Base-by-base conservation (phyloP, 1,284 basidiomycete genomes). In the Cystobasidium sp. region DNA sequence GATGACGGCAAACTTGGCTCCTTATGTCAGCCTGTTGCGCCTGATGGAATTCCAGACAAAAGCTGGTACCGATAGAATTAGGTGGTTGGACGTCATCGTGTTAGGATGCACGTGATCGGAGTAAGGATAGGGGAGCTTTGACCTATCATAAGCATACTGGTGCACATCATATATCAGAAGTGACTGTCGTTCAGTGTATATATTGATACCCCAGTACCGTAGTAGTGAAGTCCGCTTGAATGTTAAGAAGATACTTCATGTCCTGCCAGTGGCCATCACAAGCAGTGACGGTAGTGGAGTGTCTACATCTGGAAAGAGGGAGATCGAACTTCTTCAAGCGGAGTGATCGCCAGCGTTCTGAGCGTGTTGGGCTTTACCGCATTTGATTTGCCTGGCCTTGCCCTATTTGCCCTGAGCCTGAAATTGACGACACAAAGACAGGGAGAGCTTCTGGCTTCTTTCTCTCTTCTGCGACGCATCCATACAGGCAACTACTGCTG, bases 241-340 rank as follows among this genome's bases (percentile, higher is more conserved):
- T n/a, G n/a, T n/a, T n/a, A n/a, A n/a, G n/a, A n/a, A n/a, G n/a
- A n/a, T n/a, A n/a, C n/a, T n/a, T n/a, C n/a, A n/a, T n/a, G n/a
- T n/a, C n/a, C n/a, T n/a, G n/a, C n/a, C n/a, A n/a, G n/a, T n/a
- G n/a, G n/a, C n/a, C n/a, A 47, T 47, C 9, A 47, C 46, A 49
- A 49, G 46, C 46, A 49, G 46, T 49, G 12, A 49, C 46, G 46
- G 46, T 49, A n/a, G 6, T 6, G 12, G 46, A 6, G 2, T 14
- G 14, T n/a, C 46, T 46, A 61, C 59, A 43, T 43, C 39, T 63
- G 5, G n/a, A 5, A n/a, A 10, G 43, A 63, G 47, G 43, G 31
- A 63, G 61, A 46, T 63, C 61, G 61, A 63, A n/a, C 16, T 51
- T 20, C 47, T 51, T 51, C 20, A 14, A 14, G 14, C 47, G 39